Base-by-base conservation (phyloP, 2,329 filamentous ascomycete species). In the Didymella sp. region DNA sequence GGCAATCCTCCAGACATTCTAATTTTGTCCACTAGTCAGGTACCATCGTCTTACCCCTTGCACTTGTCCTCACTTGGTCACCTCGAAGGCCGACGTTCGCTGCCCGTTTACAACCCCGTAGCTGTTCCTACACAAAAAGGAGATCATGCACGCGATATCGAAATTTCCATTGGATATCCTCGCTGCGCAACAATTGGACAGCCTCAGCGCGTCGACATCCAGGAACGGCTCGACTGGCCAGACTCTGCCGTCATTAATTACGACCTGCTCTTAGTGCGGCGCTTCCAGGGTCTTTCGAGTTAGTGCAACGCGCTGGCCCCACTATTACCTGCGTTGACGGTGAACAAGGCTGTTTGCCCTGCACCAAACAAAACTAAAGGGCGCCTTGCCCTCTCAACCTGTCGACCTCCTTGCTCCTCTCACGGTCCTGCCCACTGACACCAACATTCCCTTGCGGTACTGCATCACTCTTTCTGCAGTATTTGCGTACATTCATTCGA, bases 391-490 rank as follows among this genome's bases (percentile, higher is more conserved):
- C 54, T 51, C 56, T 56, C 49, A 47, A 58, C 63, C 28, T 48
- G 47, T 59, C 55, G 58, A 51, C 59, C 59, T 70, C 62, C 64
- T 66, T 64, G 59, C 62, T 59, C 62, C 58, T 66, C 76, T 79
- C 78, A 77, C 75, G 54, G 59, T 65, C 64, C 51, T 59, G 59
- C 55, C 61, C 54, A 55, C 50, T 58, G 60, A 63, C 60, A 61
- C 61, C 66, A 54, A 63, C 66, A 60, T 56, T 69, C 64, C 64
- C 59, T 66, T 68, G 71, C 71, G 62, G 79, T 82, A 80, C 69
- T 67, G 84, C 84, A 87, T 85, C 85, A 87, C 82, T 87, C 85
- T 78, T 86, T 87, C 76, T 85, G 84, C 83, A 83, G 82, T 76
- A 78, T 75, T 71, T 75, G 82, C 79, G 63, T 75, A 71, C 77